phyloP scores from a whole-genome alignment of 441 rosid species.

The Biscutella auriculata region DNA sequence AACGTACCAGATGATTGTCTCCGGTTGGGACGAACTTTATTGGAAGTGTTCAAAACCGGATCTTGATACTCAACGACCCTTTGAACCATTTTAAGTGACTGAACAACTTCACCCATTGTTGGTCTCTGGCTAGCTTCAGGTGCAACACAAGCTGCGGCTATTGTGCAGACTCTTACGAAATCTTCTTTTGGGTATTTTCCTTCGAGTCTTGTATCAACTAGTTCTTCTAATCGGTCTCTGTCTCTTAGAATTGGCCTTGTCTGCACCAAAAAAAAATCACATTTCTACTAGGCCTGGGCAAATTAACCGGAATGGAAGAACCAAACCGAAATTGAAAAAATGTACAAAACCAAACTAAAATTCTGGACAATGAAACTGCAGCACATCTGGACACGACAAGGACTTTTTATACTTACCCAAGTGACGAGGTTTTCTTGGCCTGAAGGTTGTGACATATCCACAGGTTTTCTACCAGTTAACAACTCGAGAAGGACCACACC shows the following conservation, averaged over 20 bases:
- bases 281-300: too few species aligned
- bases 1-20: slow-evolving; percentile 77
- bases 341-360: too few species aligned
- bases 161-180: slow-evolving; percentile 85
- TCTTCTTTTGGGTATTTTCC: slow-evolving; percentile 89
- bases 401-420: slow-evolving; percentile 46
- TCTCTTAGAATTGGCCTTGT: slow-evolving; percentile 88
- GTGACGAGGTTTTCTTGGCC: slow-evolving; percentile 94
- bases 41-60: slow-evolving; percentile 22
- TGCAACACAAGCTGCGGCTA: slow-evolving; percentile 96
- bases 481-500: slow-evolving; percentile 91
- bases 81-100: slow-evolving; percentile 94
- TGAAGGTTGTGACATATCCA: slow-evolving; percentile 91
- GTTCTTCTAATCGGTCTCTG: slow-evolving; percentile 81
- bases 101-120: slow-evolving; percentile 96
- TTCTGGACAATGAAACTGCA: neutral
- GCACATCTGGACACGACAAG: neutral
- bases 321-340: too few species aligned
- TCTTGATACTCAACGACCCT: slow-evolving; percentile 68
- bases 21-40: slow-evolving; percentile 45
- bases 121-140: slow-evolving; percentile 90
- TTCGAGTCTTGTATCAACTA: slow-evolving; percentile 63
- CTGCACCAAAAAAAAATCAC: slow-evolving; percentile 26
- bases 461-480: slow-evolving; percentile 87
- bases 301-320: too few species aligned